Conservation (phyloP, 371 early-diverging fungal genomes). For the Mucor velutinosus region DNA sequence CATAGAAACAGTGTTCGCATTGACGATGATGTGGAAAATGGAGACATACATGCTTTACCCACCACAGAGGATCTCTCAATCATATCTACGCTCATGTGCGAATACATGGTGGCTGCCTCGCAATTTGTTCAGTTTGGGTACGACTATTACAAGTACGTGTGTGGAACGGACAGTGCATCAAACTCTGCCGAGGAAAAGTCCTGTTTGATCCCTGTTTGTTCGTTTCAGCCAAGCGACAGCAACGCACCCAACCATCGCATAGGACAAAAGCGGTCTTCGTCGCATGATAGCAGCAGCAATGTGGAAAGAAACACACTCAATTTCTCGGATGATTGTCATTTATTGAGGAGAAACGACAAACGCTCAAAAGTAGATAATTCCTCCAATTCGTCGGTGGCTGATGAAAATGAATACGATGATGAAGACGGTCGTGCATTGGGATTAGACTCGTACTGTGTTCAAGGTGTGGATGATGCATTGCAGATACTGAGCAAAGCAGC, state of each 20-base stretch:
- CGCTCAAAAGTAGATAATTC: background rate
- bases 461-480: slow-evolving; percentile 46
- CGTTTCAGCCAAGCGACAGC: slow-evolving; percentile 30
- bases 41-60: background rate
- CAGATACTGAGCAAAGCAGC: slow-evolving; percentile 43
- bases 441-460: slow-evolving; percentile 40
- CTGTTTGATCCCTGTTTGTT: slow-evolving; percentile 49
- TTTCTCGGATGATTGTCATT: slow-evolving; percentile 11
- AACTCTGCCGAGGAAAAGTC: slow-evolving; percentile 30
- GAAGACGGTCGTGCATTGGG: slow-evolving; percentile 35
- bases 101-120: slow-evolving; percentile 37
- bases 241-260: background rate
- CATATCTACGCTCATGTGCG: slow-evolving; percentile 43
- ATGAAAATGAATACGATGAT: slow-evolving; percentile 2
- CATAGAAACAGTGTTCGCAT: slow-evolving; percentile 35
- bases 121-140: slow-evolving; percentile 49
- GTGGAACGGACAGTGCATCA: slow-evolving; percentile 28
- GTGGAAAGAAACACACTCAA: slow-evolving; percentile 7
- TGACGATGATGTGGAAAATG: slow-evolving; percentile 22
- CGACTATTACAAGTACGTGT: slow-evolving; percentile 45
- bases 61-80: slow-evolving; percentile 15
- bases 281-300: background rate
- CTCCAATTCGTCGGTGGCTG: background rate
- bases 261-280: background rate
- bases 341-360: slow-evolving; percentile 12